Percentiles rank a stretch among this genome's conserved stretches.
Conservation (phyloP, 2,329 filamentous ascomycete genomes). For the Samsoniella hepiali region DNA sequence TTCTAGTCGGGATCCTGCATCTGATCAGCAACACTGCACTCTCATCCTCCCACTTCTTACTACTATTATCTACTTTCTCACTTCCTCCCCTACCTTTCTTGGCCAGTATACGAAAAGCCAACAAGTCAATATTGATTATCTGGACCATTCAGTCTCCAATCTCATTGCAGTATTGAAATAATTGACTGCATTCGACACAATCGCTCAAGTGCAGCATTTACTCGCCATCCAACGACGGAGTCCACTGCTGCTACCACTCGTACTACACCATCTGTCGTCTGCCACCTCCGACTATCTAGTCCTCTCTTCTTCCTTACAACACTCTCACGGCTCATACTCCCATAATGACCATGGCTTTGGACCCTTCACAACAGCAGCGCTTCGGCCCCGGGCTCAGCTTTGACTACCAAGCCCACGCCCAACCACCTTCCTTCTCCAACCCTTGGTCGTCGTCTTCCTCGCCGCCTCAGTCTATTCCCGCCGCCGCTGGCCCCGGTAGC, state of each 20-base stretch:
- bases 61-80: conserved; percentile 7
- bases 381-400: conserved; percentile 73
- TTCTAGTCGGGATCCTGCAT: conserved; percentile 46
- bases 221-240: neutral
- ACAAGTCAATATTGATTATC: neutral
- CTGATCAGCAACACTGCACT: conserved; percentile 46
- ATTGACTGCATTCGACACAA: conserved; percentile 1
- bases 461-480: conserved; percentile 41
- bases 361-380: conserved; percentile 81
- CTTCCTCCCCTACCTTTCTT: neutral
- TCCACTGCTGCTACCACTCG: neutral
- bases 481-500: conserved; percentile 44
- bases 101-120: conserved; percentile 1
- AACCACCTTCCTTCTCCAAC: conserved; percentile 78
- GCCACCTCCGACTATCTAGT: conserved; percentile 20
- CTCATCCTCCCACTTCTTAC: conserved; percentile 19
- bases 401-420: conserved; percentile 59
- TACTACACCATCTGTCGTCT: conserved; percentile 16
- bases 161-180: neutral
- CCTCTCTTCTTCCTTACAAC: conserved; percentile 14
- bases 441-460: conserved; percentile 70
- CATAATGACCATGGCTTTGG: conserved; percentile 93
- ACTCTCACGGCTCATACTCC: conserved; percentile 19
- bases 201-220: neutral
- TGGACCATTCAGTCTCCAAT: neutral